Conservation (phyloP, 2,329 filamentous ascomycete genomes). For the Gremmenia infestans region DNA sequence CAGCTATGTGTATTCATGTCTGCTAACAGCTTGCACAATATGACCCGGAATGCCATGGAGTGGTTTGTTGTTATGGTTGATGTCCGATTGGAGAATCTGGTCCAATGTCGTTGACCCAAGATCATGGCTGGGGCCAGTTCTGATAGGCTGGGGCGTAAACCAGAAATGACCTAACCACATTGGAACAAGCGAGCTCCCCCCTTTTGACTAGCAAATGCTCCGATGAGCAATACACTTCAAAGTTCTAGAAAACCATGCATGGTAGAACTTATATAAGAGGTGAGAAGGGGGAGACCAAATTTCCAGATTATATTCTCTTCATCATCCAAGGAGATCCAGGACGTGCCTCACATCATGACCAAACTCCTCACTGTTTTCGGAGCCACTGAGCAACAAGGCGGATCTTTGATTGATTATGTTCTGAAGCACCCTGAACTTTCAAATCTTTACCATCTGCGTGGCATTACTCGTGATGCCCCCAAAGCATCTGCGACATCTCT, state of each 20-base stretch:
- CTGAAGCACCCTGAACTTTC: conserved; percentile 41
- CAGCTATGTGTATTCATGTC: too few species aligned
- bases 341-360: conserved; percentile 3
- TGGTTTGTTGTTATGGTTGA: not conserved
- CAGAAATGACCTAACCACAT: not conserved
- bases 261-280: too few species aligned
- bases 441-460: conserved; percentile 43
- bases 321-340: not conserved
- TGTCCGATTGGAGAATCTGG: not conserved
- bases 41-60: too few species aligned
- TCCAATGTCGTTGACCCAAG: not conserved
- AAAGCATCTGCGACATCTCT: conserved; percentile 30
- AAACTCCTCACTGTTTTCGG: conserved; percentile 44
- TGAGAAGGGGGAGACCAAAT: too few species aligned
- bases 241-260: too few species aligned
- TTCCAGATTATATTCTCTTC: too few species aligned
- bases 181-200: not conserved
- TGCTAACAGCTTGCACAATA: too few species aligned
- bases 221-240: not conserved
- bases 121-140: not conserved
- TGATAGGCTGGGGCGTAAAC: not conserved
- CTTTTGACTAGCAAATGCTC: not conserved
- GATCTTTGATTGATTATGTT: conserved; percentile 42
- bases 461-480: conserved; percentile 35
- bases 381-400: conserved; percentile 48